Evolutionary conservation across 1,139 yeast species (phyloP).

Genomic region (Candida buenavistaensis): DNA sequence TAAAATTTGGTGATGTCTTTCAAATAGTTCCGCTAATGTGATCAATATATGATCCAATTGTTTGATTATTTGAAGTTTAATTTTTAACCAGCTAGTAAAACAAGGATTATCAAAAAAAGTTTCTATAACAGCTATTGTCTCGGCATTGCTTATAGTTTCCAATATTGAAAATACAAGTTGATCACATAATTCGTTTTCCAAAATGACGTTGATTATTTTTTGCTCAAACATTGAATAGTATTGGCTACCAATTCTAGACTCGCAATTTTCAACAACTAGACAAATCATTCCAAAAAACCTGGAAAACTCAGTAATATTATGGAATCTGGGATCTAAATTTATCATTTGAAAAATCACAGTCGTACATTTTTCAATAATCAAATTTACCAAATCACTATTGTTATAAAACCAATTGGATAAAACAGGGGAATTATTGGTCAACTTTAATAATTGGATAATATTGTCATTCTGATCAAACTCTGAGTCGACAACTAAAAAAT

Average conservation of each 20-base stretch:
- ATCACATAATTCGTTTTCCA: conserved; percentile 6
- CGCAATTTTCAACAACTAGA: conserved; percentile 7
- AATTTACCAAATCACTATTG: conserved; percentile 5
- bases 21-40: conserved; percentile 5
- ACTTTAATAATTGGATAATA: conserved; percentile 8
- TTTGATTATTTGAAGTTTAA: background rate
- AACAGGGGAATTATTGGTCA: conserved; percentile 8
- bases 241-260: conserved; percentile 5
- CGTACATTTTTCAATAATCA: conserved; percentile 5
- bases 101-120: conserved; percentile 6
- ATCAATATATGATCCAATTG: conserved; percentile 1
- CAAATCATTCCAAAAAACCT: conserved; percentile 6
- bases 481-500: conserved; percentile 5
- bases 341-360: background rate
- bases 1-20: conserved; percentile 8
- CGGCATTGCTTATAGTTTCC: conserved; percentile 3
- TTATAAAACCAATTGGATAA: conserved; percentile 9
- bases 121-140: conserved; percentile 1
- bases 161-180: conserved; percentile 7
- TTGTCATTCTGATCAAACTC: conserved; percentile 6
- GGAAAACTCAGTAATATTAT: conserved; percentile 6
- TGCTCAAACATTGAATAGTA: conserved; percentile 11
- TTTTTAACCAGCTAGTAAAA: conserved; percentile 4
- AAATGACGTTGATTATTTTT: conserved; percentile 11
- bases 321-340: conserved; percentile 1